Evolutionary conservation across 371 early-diverging fungal species (phyloP), one percentile per base, ranked within the genome.

Genomic region (Zychaea mexicana): DNA sequence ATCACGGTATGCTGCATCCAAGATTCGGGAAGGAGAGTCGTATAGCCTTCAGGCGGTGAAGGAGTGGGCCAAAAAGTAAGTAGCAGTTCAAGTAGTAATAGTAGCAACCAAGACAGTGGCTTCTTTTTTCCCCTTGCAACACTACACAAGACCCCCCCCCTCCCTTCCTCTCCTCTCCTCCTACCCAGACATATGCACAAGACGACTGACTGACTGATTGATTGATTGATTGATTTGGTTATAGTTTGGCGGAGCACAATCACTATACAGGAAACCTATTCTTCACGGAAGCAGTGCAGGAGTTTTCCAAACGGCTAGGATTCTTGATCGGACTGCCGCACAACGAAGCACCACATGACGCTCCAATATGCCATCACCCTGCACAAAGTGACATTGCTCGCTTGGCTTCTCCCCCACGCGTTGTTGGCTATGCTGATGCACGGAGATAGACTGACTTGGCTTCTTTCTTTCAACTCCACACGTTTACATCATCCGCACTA

Each of bases 21-120:
- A 91, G 62, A 71, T 93, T 27, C 85, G 85, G 36, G 92, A 93
- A 58, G 92, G 92, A 45, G 91, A 92, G 73, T 74, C 89, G 32
- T 93, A 86, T 67, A 90, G 89, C 53, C 83, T 88, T 19, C 78
- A 83, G 36, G 80, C 89, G 22, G 89, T 95, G 22, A 82, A 79
- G 42, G 92, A 92, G 69, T 96, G 96, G 96, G 93, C 88, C 4
- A 85, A 78, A 63, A 82, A 81, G 85, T 85, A 82, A 61, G 67
- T 61, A 4, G 17, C 22, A 24, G 52, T 52, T n/a, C n/a, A n/a
- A n/a, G n/a, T n/a, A n/a, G n/a, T n/a, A n/a, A n/a, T n/a, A n/a
- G n/a, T n/a, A n/a, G n/a, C n/a, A n/a, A n/a, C n/a, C n/a, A n/a
- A n/a, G n/a, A n/a, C 12, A 33, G 33, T 33, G 33, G 12, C 12